These are phyloP conservation scores for Syncephalastrum racemosum DNA, from an alignment of 371 early-diverging fungal genomes.

Conservation along the genomic window DNA sequence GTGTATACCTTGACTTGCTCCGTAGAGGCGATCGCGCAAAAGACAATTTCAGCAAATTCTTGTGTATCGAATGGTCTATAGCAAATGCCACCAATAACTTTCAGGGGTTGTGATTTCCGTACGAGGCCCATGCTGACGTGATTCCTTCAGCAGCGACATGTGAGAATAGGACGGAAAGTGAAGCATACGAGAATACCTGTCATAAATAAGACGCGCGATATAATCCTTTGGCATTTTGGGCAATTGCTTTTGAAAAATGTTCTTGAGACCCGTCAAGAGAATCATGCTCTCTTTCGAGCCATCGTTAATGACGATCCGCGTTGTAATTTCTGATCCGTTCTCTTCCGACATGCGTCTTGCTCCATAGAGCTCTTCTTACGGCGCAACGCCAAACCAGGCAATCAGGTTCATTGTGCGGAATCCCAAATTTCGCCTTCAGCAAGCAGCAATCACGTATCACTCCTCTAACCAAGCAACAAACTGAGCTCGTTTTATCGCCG, in stretches of 20 bases:
- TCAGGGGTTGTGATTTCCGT: slow-evolving; percentile 44
- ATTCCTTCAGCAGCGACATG: slow-evolving; percentile 49
- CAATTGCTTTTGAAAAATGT: slow-evolving; percentile 97
- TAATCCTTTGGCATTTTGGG: slow-evolving; percentile 99
- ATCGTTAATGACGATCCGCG: slow-evolving; percentile 80
- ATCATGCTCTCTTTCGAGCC: slow-evolving; percentile 76
- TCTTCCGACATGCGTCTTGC: slow-evolving; percentile 23
- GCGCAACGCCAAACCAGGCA: no score
- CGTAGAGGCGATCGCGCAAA: slow-evolving; percentile 93
- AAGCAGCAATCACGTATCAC: no score
- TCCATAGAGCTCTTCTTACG: no score
- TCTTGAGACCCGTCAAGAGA: slow-evolving; percentile 91
- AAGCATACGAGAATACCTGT: slow-evolving; percentile 53
- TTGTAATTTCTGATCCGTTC: slow-evolving; percentile 62
- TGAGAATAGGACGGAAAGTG: background rate
- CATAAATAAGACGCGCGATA: slow-evolving; percentile 96
- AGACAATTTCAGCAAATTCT: slow-evolving; percentile 99
- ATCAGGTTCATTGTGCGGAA: no score
- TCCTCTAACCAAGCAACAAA: no score
- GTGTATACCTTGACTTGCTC: slow-evolving; percentile 97
- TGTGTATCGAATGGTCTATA: slow-evolving; percentile 91
- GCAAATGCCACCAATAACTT: slow-evolving; percentile 96
- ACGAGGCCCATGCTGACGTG: slow-evolving; percentile 78
- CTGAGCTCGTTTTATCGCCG: no score
- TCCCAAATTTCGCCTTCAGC: no score